Base-by-base conservation (phyloP, 352 stramenopile genomes). In the Pythium graminicola region DNA sequence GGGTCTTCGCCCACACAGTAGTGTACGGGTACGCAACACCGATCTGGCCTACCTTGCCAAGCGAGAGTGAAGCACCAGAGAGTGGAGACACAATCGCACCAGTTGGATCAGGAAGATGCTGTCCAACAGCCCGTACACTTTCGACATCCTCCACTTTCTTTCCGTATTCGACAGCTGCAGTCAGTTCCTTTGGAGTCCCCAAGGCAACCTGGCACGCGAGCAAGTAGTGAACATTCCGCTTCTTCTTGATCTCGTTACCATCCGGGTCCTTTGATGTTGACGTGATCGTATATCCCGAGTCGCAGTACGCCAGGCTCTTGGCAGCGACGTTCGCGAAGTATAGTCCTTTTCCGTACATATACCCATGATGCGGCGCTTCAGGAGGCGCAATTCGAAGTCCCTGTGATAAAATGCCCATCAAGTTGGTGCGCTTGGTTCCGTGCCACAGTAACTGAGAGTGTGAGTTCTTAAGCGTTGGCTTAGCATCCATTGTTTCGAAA, bases 351-450 rank as follows among this genome's bases (percentile, higher is more conserved):
- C 85, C 85, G 42, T 91, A 95, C 29, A 76, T 67, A 57, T 88
- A 91, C 1, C 85, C 85, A 20, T 85, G 77, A 24, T 79, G 69
- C n/a, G 82, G 82, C 17, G 82, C 84, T 49, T 95, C 85, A 0
- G 84, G 79, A 6, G 85, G 85, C 19, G 85, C 85, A 13, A 95
- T 89, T n/a, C 82, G 79, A 6, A 95, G 65, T 1, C 85, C 86
- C 23, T 92, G 80, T 0, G 74, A 85, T 6, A 95, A 47, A 55
- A 95, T 93, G 0, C 86, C 85, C 73, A 90, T 87, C 20, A 93
- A 49, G 29, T 95, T 95, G 2, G 77, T 84, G n/a, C 81, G 73
- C 6, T 68, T 77, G 4, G 81, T 93, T 22, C 86, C 86, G 39
- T 95, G 86, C 86, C 86, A 95, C 33, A 95, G 23, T 35, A 95